Conservation (phyloP, 495 filamentous ascomycete species). For the Penicillium pancosmium region DNA sequence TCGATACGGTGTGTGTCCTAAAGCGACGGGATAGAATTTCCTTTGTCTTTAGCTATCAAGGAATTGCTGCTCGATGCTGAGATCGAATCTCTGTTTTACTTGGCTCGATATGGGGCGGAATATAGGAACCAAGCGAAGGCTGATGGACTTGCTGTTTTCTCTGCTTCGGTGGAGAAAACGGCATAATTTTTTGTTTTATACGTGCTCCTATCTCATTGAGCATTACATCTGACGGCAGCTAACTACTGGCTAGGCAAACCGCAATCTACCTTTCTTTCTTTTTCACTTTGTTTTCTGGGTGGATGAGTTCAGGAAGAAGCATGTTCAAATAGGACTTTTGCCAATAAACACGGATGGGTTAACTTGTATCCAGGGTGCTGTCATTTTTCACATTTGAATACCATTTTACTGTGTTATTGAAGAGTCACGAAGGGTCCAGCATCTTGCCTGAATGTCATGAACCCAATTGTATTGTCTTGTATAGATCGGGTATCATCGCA, state of each 20-base stretch:
- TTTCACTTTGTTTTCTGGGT: no score
- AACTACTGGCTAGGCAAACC: constrained; percentile 25
- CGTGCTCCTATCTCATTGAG: constrained; percentile 44
- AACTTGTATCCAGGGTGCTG: no score
- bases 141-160: constrained; percentile 37
- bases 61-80: constrained; percentile 29
- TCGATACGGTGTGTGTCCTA: constrained; percentile 13
- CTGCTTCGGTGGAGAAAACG: constrained; percentile 45
- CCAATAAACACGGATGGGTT: no score
- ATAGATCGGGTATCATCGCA: constrained; percentile 5
- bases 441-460: background rate
- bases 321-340: no score
- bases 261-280: no score
- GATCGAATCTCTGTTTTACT: constrained; percentile 16
- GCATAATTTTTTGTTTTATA: constrained; percentile 65
- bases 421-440: no score
- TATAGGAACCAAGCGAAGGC: constrained; percentile 13
- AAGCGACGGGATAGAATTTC: constrained; percentile 39
- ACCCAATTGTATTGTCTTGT: background rate
- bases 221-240: constrained; percentile 21
- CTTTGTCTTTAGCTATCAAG: constrained; percentile 17
- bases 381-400: no score
- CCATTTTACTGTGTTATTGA: no score
- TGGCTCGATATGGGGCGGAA: constrained; percentile 43
- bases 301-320: no score